A percentile compares a stretch with the other conserved stretches of the same genome.
Evolutionary conservation across 2,329 filamentous ascomycete genomes (phyloP).

Genomic region (Coniosporium tulheliwenetii): DNA sequence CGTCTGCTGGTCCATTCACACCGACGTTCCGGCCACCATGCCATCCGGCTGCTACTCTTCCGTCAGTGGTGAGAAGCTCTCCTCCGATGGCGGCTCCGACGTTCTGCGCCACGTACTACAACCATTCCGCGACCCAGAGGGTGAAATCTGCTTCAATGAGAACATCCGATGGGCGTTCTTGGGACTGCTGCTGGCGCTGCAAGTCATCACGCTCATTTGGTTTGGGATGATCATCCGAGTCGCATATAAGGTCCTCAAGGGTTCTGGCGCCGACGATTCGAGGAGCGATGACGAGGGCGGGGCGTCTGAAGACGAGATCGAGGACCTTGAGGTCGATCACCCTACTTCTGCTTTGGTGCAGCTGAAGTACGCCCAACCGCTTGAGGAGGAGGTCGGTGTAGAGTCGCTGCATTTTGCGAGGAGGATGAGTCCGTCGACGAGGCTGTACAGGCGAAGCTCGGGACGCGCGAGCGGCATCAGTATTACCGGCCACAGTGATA

Average conservation of each 20-base stretch:
- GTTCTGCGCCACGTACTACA: slow-evolving; percentile 48
- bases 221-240: slow-evolving; percentile 79
- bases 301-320: slow-evolving; percentile 24
- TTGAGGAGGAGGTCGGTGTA: slow-evolving; percentile 52
- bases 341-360: too few relatives aligned
- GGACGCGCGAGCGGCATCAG: slow-evolving; percentile 36
- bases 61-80: slow-evolving; percentile 38
- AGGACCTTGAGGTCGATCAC: slow-evolving; percentile 2
- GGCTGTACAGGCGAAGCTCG: slow-evolving; percentile 32
- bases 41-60: slow-evolving; percentile 53
- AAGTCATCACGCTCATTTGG: slow-evolving; percentile 72
- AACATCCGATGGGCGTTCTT: slow-evolving; percentile 66
- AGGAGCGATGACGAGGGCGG: slow-evolving; percentile 72
- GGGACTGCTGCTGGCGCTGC: slow-evolving; percentile 58
- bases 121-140: slow-evolving; percentile 56
- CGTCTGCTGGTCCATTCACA: slow-evolving; percentile 71
- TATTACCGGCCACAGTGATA: slow-evolving; percentile 54
- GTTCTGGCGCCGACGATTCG: slow-evolving; percentile 65
- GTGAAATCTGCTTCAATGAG: slow-evolving; percentile 65
- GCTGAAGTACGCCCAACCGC: slow-evolving; percentile 4
- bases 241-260: slow-evolving; percentile 62
- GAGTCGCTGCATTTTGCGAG: slow-evolving; percentile 52
- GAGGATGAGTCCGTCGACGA: slow-evolving; percentile 13
- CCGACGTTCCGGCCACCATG: slow-evolving; percentile 44
- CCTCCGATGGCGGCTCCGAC: slow-evolving; percentile 29